phyloP scores from a whole-genome alignment of 2,329 filamentous ascomycete genomes.

The Claviceps sp. region DNA sequence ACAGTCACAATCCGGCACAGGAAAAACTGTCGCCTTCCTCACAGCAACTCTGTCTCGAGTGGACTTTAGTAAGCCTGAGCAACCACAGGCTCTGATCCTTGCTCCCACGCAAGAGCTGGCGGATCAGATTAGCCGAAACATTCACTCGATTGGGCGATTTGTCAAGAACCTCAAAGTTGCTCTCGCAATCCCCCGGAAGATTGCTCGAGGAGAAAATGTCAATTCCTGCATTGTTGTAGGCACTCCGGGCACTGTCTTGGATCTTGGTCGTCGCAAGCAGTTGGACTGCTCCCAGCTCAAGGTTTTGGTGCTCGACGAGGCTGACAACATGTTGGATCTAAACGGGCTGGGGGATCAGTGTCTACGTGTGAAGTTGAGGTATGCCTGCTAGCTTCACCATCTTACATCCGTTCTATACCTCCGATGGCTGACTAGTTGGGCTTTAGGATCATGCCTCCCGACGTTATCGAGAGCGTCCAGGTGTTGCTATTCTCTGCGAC shows the following conservation, averaged over 20 bases:
- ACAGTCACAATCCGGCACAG: slow-evolving; percentile 97
- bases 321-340: slow-evolving; percentile 96
- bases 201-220: slow-evolving; percentile 55
- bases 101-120: slow-evolving; percentile 91
- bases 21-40: slow-evolving; percentile 94
- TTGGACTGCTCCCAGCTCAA: slow-evolving; percentile 61
- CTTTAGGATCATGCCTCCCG: slow-evolving; percentile 44
- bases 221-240: slow-evolving; percentile 75
- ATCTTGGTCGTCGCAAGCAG: slow-evolving; percentile 65
- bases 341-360: slow-evolving; percentile 94
- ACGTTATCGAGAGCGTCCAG: slow-evolving; percentile 49
- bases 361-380: slow-evolving; percentile 67
- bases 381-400: slow-evolving; percentile 8
- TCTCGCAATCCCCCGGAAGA: slow-evolving; percentile 69
- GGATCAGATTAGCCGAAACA: slow-evolving; percentile 81
- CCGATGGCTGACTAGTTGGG: slow-evolving; percentile 12
- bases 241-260: slow-evolving; percentile 85
- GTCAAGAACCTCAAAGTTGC: slow-evolving; percentile 62
- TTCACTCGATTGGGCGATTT: slow-evolving; percentile 73
- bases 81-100: slow-evolving; percentile 77
- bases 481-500: slow-evolving; percentile 93
- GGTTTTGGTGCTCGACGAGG: slow-evolving; percentile 86
- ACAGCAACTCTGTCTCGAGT: slow-evolving; percentile 82
- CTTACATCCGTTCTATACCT: not conserved
- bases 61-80: slow-evolving; percentile 53